Conservation (phyloP, 768 basidiomycete genomes). For the Tricholomella constricta region DNA sequence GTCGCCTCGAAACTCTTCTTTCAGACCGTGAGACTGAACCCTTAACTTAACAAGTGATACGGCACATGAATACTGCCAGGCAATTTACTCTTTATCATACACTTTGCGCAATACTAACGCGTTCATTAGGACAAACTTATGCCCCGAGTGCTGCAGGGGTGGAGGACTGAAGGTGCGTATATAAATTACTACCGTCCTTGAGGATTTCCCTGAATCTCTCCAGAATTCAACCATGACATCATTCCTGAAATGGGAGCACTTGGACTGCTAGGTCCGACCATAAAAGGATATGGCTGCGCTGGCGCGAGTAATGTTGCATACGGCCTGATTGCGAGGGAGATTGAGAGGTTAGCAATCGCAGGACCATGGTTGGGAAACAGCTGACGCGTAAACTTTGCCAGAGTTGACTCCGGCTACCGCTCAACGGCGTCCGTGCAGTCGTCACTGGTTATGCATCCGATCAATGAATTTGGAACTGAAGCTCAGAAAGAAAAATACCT, state of each 20-base stretch:
- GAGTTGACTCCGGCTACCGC: conserved; percentile 95
- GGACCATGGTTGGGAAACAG: background rate
- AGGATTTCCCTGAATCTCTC: background rate
- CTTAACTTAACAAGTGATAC: conserved; percentile 58
- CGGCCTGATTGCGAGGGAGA: conserved; percentile 90
- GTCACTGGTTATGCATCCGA: conserved; percentile 95
- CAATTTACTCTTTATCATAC: conserved; percentile 18
- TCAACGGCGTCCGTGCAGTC: conserved; percentile 95
- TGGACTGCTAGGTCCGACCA: conserved; percentile 90
- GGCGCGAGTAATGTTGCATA: conserved; percentile 91
- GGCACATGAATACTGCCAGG: conserved; percentile 80
- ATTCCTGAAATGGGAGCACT: conserved; percentile 92
- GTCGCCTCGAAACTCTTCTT: no score
- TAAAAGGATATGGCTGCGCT: conserved; percentile 91
- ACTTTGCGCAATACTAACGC: background rate
- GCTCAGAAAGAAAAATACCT: conserved; percentile 91
- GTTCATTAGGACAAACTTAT: conserved; percentile 69
- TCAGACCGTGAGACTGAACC: conserved; percentile 4
- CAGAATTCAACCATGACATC: conserved; percentile 77
- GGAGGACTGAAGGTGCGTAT: conserved; percentile 78
- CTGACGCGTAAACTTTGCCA: conserved; percentile 24
- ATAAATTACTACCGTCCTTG: background rate
- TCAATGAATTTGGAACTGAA: conserved; percentile 85
- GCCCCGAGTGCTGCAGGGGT: conserved; percentile 88
- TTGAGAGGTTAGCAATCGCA: conserved; percentile 66